Evolutionary conservation across 1,284 basidiomycete species (phyloP), one percentile per base, ranked within the genome.

Genomic region (Athelia psychrophila): DNA sequence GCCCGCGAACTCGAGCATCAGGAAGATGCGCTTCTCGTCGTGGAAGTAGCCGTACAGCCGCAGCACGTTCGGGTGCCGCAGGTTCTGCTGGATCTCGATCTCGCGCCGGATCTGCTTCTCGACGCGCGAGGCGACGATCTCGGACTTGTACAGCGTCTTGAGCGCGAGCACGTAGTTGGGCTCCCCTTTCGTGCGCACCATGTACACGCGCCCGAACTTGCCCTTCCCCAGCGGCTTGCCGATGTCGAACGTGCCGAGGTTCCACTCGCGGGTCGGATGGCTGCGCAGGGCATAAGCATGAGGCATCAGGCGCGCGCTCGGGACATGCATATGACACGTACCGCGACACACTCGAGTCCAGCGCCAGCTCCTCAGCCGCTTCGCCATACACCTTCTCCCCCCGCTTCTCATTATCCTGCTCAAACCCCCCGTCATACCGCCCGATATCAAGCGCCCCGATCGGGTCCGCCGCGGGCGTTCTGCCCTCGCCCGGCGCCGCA

Each of bases 181-280:
- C 56, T 88, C 82, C 51, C 76, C 70, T 65, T 94, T 95, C 3
- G 97, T 99, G 48, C 96, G 86, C 38, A 97, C 95, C 85, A 99
- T 95, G 78, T 99, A 99, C 23, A 99, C 97, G 0, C 95, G 91
- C 0, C 97, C 97, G 62, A 99, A 99, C 74, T 98, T 98, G 54
- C 97, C 97, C 68, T 99, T 98, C 24, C 97, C 97, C 1, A 99
- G 81, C 2, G 95, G 94, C 9, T 94, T 83, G 13, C 97, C 97
- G 59, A 99, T 96, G 59, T 98, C 93, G 64, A 99, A 98, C 51
- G 88, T 81, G 55, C 83, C 81, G 9, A 99, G 75, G 40, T 79
- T 83, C 92, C 93, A 96, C 62, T 90, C 87, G n/a, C 77, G 82
- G 22, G 88, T 92, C 13, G 87, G 89, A 22, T 74, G 78, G 54